Evolutionary conservation across 2,329 filamentous ascomycete species (phyloP).

Genomic region (Claviceps maximensis): DNA sequence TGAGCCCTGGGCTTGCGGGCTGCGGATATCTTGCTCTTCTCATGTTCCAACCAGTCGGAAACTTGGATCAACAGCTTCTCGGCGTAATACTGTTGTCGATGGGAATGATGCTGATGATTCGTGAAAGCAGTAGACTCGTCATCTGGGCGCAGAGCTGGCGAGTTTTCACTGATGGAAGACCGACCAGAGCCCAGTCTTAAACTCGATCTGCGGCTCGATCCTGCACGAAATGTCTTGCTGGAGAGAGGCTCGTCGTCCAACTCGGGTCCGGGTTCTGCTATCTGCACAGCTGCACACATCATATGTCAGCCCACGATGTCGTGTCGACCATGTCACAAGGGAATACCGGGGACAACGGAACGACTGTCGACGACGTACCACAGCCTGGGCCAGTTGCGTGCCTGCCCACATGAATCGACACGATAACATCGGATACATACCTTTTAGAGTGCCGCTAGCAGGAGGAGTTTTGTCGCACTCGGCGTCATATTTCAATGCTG

Average conservation of each 20-base stretch:
- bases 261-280: conserved; percentile 35
- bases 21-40: conserved; percentile 52
- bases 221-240: conserved; percentile 19
- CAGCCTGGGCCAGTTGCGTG: neutral
- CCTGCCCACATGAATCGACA: neutral
- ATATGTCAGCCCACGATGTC: conserved; percentile 13
- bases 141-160: conserved; percentile 14
- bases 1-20: conserved; percentile 20
- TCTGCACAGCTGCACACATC: conserved; percentile 35
- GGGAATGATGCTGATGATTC: conserved; percentile 15
- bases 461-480: conserved; percentile 24
- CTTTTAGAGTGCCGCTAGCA: conserved; percentile 27
- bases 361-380: neutral
- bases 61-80: conserved; percentile 60
- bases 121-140: conserved; percentile 15
- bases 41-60: conserved; percentile 69
- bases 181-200: conserved; percentile 28
- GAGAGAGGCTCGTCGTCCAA: conserved; percentile 20
- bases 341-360: neutral
- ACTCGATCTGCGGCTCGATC: conserved; percentile 21
- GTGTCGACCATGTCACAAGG: neutral
- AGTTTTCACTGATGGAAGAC: conserved; percentile 27
- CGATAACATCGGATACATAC: conserved; percentile 14
- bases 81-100: conserved; percentile 27
- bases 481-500: conserved; percentile 31